Evolutionary conservation across 495 filamentous ascomycete species (phyloP).

Genomic region (Neurospora sublineolata): DNA sequence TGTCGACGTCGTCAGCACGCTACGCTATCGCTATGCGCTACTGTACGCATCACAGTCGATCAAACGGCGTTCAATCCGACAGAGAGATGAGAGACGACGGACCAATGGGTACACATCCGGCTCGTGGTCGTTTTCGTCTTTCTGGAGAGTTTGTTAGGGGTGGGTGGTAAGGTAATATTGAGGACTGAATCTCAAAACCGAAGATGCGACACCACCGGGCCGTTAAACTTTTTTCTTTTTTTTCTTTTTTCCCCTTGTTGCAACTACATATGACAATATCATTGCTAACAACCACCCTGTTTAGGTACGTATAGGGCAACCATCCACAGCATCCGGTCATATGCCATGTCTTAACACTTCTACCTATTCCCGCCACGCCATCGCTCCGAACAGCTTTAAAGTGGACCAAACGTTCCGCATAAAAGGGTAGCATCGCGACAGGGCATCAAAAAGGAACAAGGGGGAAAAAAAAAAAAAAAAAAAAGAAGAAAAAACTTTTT

Average conservation of each 20-base stretch:
- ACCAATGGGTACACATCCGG: not conserved
- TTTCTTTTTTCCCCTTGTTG: not conserved
- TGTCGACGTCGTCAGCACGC: not conserved
- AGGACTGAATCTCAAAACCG: not conserved
- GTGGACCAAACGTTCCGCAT: not conserved
- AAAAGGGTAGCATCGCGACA: not conserved
- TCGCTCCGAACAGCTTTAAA: not conserved
- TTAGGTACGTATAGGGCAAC: not conserved
- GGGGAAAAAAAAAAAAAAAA: not conserved
- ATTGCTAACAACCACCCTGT: not conserved
- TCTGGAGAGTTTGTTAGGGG: not conserved
- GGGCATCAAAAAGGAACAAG: not conserved
- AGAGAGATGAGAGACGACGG: not conserved
- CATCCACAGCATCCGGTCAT: not conserved
- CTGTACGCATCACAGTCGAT: not conserved
- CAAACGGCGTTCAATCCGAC: not conserved
- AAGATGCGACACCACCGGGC: not conserved
- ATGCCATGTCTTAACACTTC: not conserved
- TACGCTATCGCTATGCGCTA: not conserved
- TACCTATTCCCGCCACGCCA: not conserved
- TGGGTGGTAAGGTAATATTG: not conserved
- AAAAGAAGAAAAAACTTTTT: not conserved
- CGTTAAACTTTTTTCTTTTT: not conserved
- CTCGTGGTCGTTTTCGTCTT: not conserved
- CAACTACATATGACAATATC: not conserved